A percentile compares a stretch with the other conserved stretches of the same genome.
Conservation (phyloP, 2,329 filamentous ascomycete species). For the Myriosclerotinia curreyana region DNA sequence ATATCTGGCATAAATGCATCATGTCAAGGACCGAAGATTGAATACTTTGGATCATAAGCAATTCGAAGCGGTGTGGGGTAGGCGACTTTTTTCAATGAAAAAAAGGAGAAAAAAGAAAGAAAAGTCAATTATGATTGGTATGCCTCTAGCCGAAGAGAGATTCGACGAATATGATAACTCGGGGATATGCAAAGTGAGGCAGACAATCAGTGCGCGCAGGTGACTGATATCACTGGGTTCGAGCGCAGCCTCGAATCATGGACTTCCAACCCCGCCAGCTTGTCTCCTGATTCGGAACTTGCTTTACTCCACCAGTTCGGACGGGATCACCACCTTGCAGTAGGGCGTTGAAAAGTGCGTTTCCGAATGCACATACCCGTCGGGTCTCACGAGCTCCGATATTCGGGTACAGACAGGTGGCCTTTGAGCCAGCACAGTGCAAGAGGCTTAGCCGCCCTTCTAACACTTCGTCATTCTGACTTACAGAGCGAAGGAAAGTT, state of each 20-base stretch:
- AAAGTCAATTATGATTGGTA: neutral
- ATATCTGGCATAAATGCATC: neutral
- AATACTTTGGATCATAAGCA: neutral
- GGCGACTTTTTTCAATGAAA: neutral
- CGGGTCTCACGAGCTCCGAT: neutral
- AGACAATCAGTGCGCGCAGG: no score
- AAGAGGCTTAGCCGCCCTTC: constrained; percentile 7
- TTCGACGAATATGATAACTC: neutral
- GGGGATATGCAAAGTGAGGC: constrained; percentile 16
- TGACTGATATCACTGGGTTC: constrained; percentile 6
- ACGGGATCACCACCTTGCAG: neutral
- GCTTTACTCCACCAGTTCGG: neutral
- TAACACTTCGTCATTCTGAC: neutral
- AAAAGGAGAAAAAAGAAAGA: no score
- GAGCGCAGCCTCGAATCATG: neutral
- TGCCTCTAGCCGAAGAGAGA: neutral
- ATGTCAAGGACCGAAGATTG: neutral
- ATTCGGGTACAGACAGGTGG: constrained; percentile 5
- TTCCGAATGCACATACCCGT: constrained; percentile 1
- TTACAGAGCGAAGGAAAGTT: neutral
- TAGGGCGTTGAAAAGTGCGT: constrained; percentile 6
- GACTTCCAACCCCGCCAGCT: neutral
- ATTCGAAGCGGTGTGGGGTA: no score
- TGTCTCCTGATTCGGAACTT: constrained; percentile 5
- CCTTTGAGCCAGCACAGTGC: constrained; percentile 7